These are phyloP conservation scores for Penicillium mononematosum DNA, from an alignment of 495 filamentous ascomycete species.

Conservation along the genomic window DNA sequence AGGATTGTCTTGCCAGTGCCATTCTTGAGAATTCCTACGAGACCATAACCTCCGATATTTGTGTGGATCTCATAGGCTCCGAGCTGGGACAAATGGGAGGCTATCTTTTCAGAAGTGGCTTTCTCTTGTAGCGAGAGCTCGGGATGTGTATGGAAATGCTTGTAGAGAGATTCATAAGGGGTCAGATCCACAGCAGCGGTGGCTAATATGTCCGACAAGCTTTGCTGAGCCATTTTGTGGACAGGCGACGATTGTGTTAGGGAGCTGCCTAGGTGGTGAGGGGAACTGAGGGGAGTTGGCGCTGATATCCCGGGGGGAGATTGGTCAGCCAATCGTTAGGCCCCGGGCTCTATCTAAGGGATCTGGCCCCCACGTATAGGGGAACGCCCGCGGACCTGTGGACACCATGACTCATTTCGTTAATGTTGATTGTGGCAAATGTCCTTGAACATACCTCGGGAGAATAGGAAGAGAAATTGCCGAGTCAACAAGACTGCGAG, in stretches of 20 bases:
- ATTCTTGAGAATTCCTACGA: constrained; percentile 47
- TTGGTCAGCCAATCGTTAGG: neutral
- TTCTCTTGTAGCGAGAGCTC: constrained; percentile 57
- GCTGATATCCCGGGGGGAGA: neutral
- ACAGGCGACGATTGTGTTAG: neutral
- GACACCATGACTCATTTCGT: neutral
- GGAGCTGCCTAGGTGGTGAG: neutral
- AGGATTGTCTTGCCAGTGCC: constrained; percentile 50
- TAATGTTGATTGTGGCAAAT: neutral
- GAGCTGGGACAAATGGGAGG: constrained; percentile 32
- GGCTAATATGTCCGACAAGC: constrained; percentile 27
- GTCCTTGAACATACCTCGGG: no score
- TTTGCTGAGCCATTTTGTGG: constrained; percentile 23
- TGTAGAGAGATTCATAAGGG: constrained; percentile 55
- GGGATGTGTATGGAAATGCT: constrained; percentile 54
- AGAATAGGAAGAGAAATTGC: neutral
- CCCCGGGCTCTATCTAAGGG: neutral
- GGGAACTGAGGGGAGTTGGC: neutral
- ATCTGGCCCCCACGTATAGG: no score
- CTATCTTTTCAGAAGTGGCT: constrained; percentile 44
- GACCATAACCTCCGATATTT: constrained; percentile 50
- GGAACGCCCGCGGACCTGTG: no score
- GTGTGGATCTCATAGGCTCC: constrained; percentile 41
- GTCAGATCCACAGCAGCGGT: constrained; percentile 26
- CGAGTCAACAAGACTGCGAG: no score